These are phyloP conservation scores for Geranium incanum DNA, from an alignment of 441 rosid species.

Conservation along the genomic window DNA sequence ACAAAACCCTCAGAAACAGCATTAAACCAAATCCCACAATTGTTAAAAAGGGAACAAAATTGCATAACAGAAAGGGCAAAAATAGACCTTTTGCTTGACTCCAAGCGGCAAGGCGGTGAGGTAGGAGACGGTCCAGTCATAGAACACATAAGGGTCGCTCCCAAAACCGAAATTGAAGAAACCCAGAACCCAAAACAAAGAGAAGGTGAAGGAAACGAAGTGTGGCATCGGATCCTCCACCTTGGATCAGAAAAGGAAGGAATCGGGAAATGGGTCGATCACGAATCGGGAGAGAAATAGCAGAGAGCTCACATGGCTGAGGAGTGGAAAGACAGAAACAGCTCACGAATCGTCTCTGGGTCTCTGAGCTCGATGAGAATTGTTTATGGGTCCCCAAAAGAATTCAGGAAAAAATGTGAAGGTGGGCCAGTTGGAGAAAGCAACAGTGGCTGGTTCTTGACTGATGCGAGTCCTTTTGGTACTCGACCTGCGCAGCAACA, in stretches of 20 bases:
- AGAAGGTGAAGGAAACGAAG: constrained; percentile 9
- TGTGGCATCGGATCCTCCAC: constrained; percentile 7
- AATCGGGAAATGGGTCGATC: constrained; percentile 1
- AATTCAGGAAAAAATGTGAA: not conserved
- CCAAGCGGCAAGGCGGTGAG: constrained; percentile 60
- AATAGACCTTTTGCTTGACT: constrained; percentile 56
- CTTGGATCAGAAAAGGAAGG: constrained; percentile 1
- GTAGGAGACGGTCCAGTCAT: constrained; percentile 85
- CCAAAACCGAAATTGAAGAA: constrained; percentile 33
- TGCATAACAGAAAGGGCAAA: not conserved
- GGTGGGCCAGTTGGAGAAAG: not conserved
- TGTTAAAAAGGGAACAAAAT: not conserved
- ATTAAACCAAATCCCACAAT: not conserved
- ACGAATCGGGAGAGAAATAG: not conserved
- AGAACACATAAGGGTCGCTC: constrained; percentile 66
- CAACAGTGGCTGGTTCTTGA: not conserved
- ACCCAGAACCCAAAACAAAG: constrained; percentile 20
- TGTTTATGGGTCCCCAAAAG: not conserved
- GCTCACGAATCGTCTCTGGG: not conserved
- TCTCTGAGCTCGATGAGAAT: not conserved
- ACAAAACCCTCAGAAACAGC: not conserved
- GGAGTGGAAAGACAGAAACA: not conserved
- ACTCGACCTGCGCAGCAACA: no score
- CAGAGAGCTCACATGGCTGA: constrained; percentile 19
- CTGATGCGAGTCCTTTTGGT: not conserved